Percentiles rank a stretch among this genome's conserved stretches.
phyloP scores from a whole-genome alignment of 2,329 filamentous ascomycete species.

The Thermomyces lanuginosus region DNA sequence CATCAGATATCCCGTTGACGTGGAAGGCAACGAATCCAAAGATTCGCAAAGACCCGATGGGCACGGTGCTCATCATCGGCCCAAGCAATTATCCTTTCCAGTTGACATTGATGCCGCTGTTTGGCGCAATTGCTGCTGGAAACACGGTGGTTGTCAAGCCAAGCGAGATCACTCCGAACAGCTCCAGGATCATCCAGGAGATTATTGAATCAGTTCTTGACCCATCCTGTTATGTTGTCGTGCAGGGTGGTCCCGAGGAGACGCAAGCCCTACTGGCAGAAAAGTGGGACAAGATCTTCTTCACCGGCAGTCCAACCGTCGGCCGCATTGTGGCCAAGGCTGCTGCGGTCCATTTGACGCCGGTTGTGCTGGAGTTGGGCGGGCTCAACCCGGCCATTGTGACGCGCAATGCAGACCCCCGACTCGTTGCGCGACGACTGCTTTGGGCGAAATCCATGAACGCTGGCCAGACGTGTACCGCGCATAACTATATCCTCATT shows the following conservation, averaged over 20 bases:
- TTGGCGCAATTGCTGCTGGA: conserved; percentile 83
- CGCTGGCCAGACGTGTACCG: conserved; percentile 80
- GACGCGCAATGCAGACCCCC: conserved; percentile 64
- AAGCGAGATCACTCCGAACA: conserved; percentile 61
- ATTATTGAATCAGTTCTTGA: conserved; percentile 65
- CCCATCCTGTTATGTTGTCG: conserved; percentile 53
- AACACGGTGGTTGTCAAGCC: conserved; percentile 86
- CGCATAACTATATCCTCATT: conserved; percentile 80
- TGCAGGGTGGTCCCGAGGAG: conserved; percentile 70
- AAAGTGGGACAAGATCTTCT: conserved; percentile 97
- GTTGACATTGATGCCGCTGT: conserved; percentile 58
- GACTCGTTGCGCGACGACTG: conserved; percentile 65
- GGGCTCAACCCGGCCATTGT: conserved; percentile 85
- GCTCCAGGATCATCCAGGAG: conserved; percentile 63
- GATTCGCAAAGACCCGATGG: conserved; percentile 76
- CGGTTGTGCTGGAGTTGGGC: conserved; percentile 76
- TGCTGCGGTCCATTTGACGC: conserved; percentile 75
- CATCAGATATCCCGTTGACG: conserved; percentile 50
- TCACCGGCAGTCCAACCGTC: conserved; percentile 65
- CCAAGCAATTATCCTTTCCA: conserved; percentile 90
- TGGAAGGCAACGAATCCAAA: conserved; percentile 56
- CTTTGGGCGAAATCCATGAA: conserved; percentile 81
- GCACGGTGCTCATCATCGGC: conserved; percentile 68
- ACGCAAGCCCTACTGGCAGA: conserved; percentile 66
- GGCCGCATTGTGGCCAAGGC: conserved; percentile 81